These are phyloP conservation scores for Helminthosporium solani DNA, from an alignment of 2,329 filamentous ascomycete genomes.

Conservation along the genomic window DNA sequence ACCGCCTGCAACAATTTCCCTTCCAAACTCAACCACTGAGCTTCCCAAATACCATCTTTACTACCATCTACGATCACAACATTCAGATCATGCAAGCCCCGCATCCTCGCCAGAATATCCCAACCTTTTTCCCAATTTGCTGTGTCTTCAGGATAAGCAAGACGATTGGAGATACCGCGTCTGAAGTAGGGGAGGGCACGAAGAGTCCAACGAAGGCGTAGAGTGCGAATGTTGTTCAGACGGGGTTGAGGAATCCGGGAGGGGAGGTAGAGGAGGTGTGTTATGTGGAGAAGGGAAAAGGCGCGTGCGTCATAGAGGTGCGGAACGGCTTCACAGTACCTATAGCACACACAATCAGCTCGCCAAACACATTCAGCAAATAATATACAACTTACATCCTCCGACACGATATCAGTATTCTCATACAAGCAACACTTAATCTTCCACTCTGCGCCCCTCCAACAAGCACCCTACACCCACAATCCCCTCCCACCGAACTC, in stretches of 20 bases:
- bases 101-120: constrained; percentile 29
- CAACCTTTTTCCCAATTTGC: constrained; percentile 35
- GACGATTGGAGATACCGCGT: constrained; percentile 18
- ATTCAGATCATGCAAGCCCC: constrained; percentile 24
- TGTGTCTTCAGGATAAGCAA: constrained; percentile 39
- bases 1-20: constrained; percentile 25
- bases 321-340: constrained; percentile 34
- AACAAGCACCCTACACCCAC: constrained; percentile 32
- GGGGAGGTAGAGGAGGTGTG: constrained; percentile 37
- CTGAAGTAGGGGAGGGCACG: constrained; percentile 36
- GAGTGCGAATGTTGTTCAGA: constrained; percentile 28
- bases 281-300: constrained; percentile 37
- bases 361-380: too few species aligned
- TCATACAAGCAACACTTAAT: constrained; percentile 13
- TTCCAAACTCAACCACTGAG: constrained; percentile 31
- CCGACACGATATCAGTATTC: constrained; percentile 26
- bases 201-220: constrained; percentile 36
- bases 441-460: constrained; percentile 22
- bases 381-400: constrained; percentile 25
- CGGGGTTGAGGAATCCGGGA: constrained; percentile 25
- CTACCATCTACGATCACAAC: constrained; percentile 34
- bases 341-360: constrained; percentile 7
- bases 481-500: constrained; percentile 13
- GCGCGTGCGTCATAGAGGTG: constrained; percentile 32
- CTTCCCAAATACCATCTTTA: constrained; percentile 31